These are phyloP conservation scores for Diaporthe citrichinensis DNA, from an alignment of 2,329 filamentous ascomycete species.

Conservation along the genomic window DNA sequence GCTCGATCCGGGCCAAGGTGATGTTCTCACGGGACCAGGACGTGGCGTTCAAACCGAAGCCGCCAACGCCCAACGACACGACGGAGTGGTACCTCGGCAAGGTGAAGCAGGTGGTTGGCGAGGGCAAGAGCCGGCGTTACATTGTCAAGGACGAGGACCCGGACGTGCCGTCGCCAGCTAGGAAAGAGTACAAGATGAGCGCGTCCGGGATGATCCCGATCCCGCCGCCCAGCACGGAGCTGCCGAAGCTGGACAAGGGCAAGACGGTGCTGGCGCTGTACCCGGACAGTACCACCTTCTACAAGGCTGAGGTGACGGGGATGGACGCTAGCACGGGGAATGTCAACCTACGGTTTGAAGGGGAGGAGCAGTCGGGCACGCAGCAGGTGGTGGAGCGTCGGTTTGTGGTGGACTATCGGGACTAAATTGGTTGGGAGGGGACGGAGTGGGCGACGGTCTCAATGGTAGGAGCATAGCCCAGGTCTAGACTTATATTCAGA, in stretches of 20 bases:
- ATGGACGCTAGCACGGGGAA: conserved; percentile 67
- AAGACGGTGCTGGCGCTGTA: conserved; percentile 84
- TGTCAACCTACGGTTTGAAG: conserved; percentile 82
- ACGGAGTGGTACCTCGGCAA: conserved; percentile 82
- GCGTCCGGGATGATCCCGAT: conserved; percentile 85
- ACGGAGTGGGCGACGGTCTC: background rate
- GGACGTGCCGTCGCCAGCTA: conserved; percentile 73
- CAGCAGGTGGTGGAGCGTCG: conserved; percentile 82
- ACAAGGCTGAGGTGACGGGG: conserved; percentile 85
- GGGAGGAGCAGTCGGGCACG: conserved; percentile 80
- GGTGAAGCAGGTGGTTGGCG: conserved; percentile 81
- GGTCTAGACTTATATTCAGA: background rate
- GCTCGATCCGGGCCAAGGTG: conserved; percentile 64
- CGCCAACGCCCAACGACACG: conserved; percentile 60
- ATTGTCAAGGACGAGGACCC: conserved; percentile 86
- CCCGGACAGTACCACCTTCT: conserved; percentile 88
- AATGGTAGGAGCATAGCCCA: background rate
- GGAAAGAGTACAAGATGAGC: conserved; percentile 78
- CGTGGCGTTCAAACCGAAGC: conserved; percentile 76
- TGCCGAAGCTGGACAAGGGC: conserved; percentile 74
- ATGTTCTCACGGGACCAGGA: conserved; percentile 74
- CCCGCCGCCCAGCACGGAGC: conserved; percentile 67
- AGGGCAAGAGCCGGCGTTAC: conserved; percentile 83
- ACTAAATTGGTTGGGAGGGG: conserved; percentile 32
- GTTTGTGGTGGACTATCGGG: conserved; percentile 81